Base-by-base conservation (phyloP, 495 filamentous ascomycete genomes). In the Barbatosphaeria neglecta region DNA sequence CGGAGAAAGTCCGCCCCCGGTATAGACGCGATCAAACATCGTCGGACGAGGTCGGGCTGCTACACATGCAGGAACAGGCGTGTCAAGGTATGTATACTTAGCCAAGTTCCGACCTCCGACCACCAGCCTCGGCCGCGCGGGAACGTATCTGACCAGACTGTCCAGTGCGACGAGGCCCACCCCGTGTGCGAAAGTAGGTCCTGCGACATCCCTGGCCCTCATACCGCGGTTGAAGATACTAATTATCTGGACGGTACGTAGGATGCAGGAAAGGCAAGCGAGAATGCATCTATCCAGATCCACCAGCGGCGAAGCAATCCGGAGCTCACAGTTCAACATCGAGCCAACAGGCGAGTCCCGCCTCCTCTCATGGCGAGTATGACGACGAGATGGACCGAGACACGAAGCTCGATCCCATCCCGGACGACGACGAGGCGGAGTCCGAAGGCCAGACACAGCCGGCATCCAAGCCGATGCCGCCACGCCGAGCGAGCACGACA, bases 31-130 rank as follows among this genome's bases (percentile, higher is more conserved):
- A 84, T 94, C 54, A 98, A 96, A 61, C 90, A 96, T 57, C 84
- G 90, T 42, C 81, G 92, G 50, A 96, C 92, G 39, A 74, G 92
- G 51, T 95, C 86, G 47, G 92, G 92, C 27, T 98, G 92, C 66
- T 95, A 84, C 64, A 98, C 92, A 13, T 98, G 92, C 60, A 78
- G 92, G 55, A 78, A 80, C 48, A 77, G 92, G 39, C 75, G 92
- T 52, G 88, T 98, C 46, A 98, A 98, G 79, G 86, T 87, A 73
- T 50, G n/a, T n/a, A n/a, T n/a, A n/a, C n/a, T n/a, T n/a, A n/a
- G n/a, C n/a, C n/a, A n/a, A n/a, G n/a, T n/a, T n/a, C n/a, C n/a
- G n/a, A n/a, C n/a, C n/a, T 37, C 18, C 38, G n/a, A 28, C 6
- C n/a, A 19, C 7, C 13, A 20, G 8, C 7, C 9, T 20, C 23